These are phyloP conservation scores for Saturnispora sekii DNA, from an alignment of 805 yeast species.

Conservation along the genomic window DNA sequence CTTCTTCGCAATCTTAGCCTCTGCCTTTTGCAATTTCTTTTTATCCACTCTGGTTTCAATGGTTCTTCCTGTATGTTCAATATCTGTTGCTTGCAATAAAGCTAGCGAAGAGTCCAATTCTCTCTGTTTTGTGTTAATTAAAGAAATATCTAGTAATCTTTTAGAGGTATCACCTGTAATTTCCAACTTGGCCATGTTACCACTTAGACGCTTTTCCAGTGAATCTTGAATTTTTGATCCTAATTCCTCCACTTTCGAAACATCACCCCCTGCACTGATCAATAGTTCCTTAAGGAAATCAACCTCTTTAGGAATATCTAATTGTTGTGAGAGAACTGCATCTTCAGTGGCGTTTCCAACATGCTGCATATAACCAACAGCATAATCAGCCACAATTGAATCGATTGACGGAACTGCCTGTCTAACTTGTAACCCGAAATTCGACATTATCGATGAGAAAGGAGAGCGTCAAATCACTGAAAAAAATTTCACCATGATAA, in stretches of 20 bases:
- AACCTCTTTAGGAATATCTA: conserved; percentile 62
- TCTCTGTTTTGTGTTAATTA: conserved; percentile 60
- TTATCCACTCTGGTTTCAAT: conserved; percentile 92
- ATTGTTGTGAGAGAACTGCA: conserved; percentile 65
- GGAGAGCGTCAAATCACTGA: neutral
- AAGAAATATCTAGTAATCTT: conserved; percentile 70
- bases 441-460: conserved; percentile 21
- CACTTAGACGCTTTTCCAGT: conserved; percentile 44
- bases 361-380: conserved; percentile 83
- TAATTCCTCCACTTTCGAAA: conserved; percentile 43
- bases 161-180: conserved; percentile 82
- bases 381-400: conserved; percentile 79
- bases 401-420: conserved; percentile 83
- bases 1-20: conserved; percentile 92
- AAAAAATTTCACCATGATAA: neutral
- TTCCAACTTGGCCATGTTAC: conserved; percentile 64
- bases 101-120: conserved; percentile 71
- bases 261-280: conserved; percentile 74
- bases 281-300: conserved; percentile 56
- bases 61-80: conserved; percentile 85
- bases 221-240: conserved; percentile 36
- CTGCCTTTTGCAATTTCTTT: conserved; percentile 95
- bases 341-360: conserved; percentile 70
- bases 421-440: conserved; percentile 48
- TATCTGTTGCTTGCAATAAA: conserved; percentile 69